Conservation (phyloP, 2,329 filamentous ascomycete species). For the Elsinoe necatrix region DNA sequence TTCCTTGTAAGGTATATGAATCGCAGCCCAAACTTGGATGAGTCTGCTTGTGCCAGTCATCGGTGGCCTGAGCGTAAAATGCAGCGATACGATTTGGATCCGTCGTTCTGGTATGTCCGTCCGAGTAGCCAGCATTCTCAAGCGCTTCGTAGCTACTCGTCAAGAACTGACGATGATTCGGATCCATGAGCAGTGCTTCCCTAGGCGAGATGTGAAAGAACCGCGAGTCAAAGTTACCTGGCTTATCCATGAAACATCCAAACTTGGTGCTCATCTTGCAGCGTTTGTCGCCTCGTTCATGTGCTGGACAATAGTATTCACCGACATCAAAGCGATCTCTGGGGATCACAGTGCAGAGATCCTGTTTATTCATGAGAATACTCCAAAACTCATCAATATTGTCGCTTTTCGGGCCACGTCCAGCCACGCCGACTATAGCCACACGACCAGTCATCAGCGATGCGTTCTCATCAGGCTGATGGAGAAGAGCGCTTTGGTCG, state of each 20-base stretch:
- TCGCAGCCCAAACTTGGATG: too few species aligned
- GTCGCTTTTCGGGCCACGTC: too few species aligned
- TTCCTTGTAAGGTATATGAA: constrained; percentile 22
- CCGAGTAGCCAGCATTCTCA: constrained; percentile 71
- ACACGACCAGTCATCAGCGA: too few species aligned
- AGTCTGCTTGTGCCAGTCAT: constrained; percentile 29
- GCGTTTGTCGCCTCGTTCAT: constrained; percentile 62
- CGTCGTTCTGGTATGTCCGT: constrained; percentile 61
- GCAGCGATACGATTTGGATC: constrained; percentile 58
- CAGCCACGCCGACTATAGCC: too few species aligned
- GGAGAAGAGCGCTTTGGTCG: too few species aligned
- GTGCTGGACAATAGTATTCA: constrained; percentile 60
- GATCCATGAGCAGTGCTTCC: constrained; percentile 71
- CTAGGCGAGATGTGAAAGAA: constrained; percentile 85
- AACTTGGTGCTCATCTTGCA: constrained; percentile 71
- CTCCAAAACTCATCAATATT: constrained; percentile 67
- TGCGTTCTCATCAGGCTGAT: too few species aligned
- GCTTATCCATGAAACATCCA: constrained; percentile 67
- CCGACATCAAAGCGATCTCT: constrained; percentile 65
- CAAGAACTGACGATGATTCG: constrained; percentile 68
- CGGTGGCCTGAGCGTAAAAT: constrained; percentile 64
- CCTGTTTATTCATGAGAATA: constrained; percentile 62
- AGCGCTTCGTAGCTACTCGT: constrained; percentile 73
- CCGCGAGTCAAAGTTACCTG: constrained; percentile 68
- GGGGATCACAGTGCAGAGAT: constrained; percentile 61